Base-by-base conservation (phyloP, 495 filamentous ascomycete species). In the Annulohypoxylon stygium region DNA sequence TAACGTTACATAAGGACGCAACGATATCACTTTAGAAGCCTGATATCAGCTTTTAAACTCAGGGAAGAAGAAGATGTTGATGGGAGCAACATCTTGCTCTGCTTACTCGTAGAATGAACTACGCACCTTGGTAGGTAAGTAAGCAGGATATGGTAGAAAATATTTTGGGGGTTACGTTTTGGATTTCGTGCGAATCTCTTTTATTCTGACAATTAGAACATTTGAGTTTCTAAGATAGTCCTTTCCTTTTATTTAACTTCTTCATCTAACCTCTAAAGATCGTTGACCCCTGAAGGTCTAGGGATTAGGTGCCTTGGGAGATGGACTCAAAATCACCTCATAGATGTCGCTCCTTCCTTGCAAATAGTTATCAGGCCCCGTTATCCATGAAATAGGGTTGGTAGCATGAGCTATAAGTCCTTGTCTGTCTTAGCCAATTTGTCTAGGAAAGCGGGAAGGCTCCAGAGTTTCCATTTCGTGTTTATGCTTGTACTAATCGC, bases 1-100 rank as follows among this genome's bases (percentile, higher is more conserved):
- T 66, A 64, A 68, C 58, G 70, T 60, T 65, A 68, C 14, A 26
- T 43, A 59, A 73, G 70, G 70, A 67, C 63, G 64, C 59, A 68
- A 59, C 50, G 64, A 67, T 64, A 59, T 11, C 64, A 60, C 18
- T 37, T 68, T 68, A 45, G 36, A 68, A 50, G 60, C 45, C 61
- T 65, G 53, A 26, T 59, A 73, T 55, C 36, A 11, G 53, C 60
- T 34, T 2, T 8, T 9, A n/a, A 39, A 33, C 33, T 18, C 9
- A 7, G 36, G 18, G 39, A 48, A 16, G 36, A 64, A 37, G 47
- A 20, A 68, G 30, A 30, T 30, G 30, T 30, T 12, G 39, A 43
- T 43, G 39, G 30, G 30, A 30, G 12, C 39, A 43, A 43, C 14
- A 43, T 43, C 12, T 43, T 43, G 39, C 12, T n/a, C 2, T n/a